Base-by-base conservation (phyloP, 805 yeast genomes). In the Blastobotrys attinorum region DNA sequence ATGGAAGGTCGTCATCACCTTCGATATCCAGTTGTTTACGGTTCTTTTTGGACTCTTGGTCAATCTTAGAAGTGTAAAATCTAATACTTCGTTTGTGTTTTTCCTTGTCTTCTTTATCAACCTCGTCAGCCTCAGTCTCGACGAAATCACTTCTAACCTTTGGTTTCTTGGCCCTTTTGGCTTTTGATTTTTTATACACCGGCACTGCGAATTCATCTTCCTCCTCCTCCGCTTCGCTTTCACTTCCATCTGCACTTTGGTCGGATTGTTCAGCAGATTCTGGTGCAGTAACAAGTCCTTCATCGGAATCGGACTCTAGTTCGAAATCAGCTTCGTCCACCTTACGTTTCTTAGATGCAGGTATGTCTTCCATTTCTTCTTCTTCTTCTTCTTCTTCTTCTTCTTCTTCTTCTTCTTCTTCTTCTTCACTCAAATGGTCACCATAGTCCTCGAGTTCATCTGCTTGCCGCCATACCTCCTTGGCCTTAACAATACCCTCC, bases 31-130 rank as follows among this genome's bases (percentile, higher is more conserved):
- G 75, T 52, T 66, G 71, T 38, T 80, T 81, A 35, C 66, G 68
- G 47, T 75, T 75, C 62, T 81, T 82, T 53, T 71, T 70, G 20
- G 59, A 40, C 42, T 81, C 81, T 66, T 89, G 95, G 62, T 88
- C 96, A 63, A 92, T 89, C 65, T 90, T 89, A 46, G 97, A 85
- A 1, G 98, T 92, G 72, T 92, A 92, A 78, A 92, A 92, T 48
- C 97, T 80, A 56, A 92, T 75, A 2, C 95, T 75, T 59, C 77
- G 77, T 69, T 81, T 83, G 55, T 94, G 79, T 17, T 79, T 75
- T 47, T 74, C 76, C 67, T 89, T 90, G 46, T 88, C 97, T 57
- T 86, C 95, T 37, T 75, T 72, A 63, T 92, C 97, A 39, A 87
- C 79, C 22, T 79, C 92, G 40, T 84, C 94, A 36, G 84, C 73